Evolutionary conservation across 1,139 yeast genomes (phyloP), one percentile per base, ranked within the genome.

Genomic region (Geotrichum restrictum): DNA sequence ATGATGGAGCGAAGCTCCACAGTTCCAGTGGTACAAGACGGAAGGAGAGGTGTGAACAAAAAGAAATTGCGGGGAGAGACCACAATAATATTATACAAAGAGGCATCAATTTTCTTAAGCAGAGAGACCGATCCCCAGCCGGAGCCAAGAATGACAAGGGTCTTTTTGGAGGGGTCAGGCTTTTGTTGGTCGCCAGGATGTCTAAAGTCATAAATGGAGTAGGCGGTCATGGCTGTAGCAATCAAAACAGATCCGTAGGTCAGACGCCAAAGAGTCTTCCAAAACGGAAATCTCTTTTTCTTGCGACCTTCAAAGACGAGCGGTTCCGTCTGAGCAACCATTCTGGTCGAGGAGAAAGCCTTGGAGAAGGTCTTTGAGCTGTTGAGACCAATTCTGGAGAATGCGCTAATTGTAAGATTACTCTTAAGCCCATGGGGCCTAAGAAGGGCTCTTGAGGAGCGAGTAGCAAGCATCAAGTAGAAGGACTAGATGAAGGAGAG

Each of bases 1-100:
- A 85, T 82, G 63, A 91, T 89, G 45, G 96, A 88, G 71, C 95
- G 88, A 68, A 82, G 78, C 68, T 89, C 96, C 60, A 91, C 82
- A 49, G 96, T 86, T 57, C 97, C 97, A 45, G 96, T 89, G 50
- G 97, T 95, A 61, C 91, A 85, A 27, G 96, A 86, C 45, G 97
- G 97, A 64, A 91, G 79, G 68, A 91, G 76, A 10, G 98, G 97
- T 46, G 97, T 89, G 78, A 89, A 91, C 64, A 91, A 76, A 73
- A 91, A 91, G 77, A 88, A 89, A 77, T 89, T 89, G 74, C 97
- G 82, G 57, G 98, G 97, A 36, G 96, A 88, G 49, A 91, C 85
- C 53, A 91, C 83, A 52, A 88, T 83, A 52, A 91, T 96, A 68
- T 91, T 88, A 74, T 89, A 91, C 68, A 84, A 74, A 45, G 91